These are phyloP conservation scores for Pisolithus tinctorius DNA, from an alignment of 768 basidiomycete species.

Conservation along the genomic window DNA sequence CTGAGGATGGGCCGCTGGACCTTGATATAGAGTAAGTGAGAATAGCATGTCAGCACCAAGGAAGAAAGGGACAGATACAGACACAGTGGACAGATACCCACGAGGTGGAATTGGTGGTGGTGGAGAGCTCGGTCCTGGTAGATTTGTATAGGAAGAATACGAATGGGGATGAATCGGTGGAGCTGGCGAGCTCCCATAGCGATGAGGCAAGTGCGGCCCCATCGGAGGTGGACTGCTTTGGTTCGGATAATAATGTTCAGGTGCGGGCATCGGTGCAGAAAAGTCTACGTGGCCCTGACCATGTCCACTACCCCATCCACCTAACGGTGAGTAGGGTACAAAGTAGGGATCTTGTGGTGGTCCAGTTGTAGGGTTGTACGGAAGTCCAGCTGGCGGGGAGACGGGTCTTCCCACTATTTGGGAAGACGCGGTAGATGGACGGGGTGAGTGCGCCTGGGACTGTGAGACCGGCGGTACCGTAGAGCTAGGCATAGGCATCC, in stretches of 20 bases:
- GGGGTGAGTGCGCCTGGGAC: not conserved
- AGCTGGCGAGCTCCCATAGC: not conserved
- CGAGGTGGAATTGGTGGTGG: constrained; percentile 31
- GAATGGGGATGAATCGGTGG: not conserved
- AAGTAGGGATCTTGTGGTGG: not conserved
- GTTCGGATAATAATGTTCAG: constrained; percentile 1
- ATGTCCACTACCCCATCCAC: not conserved
- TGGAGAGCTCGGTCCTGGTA: constrained; percentile 10
- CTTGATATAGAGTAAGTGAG: not conserved
- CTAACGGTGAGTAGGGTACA: not conserved
- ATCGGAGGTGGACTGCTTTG: not conserved
- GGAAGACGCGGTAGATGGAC: no score
- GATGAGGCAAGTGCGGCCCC: not conserved
- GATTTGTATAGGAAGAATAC: not conserved
- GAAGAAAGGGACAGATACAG: not conserved
- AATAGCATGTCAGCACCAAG: not conserved
- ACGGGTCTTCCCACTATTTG: not conserved
- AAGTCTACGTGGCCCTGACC: no score
- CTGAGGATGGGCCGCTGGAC: constrained; percentile 5
- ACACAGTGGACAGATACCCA: constrained; percentile 21
- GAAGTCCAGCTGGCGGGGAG: not conserved
- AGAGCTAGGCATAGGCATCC: constrained; percentile 1
- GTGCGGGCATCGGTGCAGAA: not conserved
- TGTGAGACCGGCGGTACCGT: not conserved
- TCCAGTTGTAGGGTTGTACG: not conserved